Base-by-base conservation (phyloP, 768 basidiomycete species). In the Tulasnella sp. region DNA sequence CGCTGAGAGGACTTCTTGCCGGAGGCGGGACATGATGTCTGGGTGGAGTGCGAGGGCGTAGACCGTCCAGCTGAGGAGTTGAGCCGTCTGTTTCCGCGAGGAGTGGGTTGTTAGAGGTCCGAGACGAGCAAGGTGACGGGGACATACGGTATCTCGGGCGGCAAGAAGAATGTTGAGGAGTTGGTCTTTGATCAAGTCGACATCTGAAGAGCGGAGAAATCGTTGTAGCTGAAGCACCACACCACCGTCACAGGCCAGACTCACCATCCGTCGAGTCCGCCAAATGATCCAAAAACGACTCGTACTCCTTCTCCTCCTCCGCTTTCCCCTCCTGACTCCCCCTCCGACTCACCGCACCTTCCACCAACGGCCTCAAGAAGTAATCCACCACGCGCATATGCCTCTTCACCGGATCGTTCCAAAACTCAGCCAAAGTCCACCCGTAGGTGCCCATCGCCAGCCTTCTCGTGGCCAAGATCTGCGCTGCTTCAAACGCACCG, bases 1-100 rank as follows among this genome's bases (percentile, higher is more conserved):
- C 14, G 29, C 44, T 17, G 68, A 78, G 75, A 69, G 78, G 77
- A 8, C 74, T 70, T 62, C 77, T 72, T 17, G 77, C 75, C 22
- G 71, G 70, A 74, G 74, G 41, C 66, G 69, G 12, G 14, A 8
- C 68, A 70, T 67, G 14, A 74, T 44, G 19, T 74, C 65, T 22
- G 74, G 74, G 35, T 74, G 64, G 8, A 67, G 29, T 42, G 72
- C 74, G 26, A 74, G 72, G 11, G 68, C 32, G 36, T 74, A 74
- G 19, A 29, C 34, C 12, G 67, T 39, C 65, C 75, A 74, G 39
- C 64, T 59, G 8, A 74, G 39, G 9, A 74, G 74, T 16, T 29
- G 35, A 16, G 74, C 74, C 4, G 74, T 74, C 72, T 72, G 14
- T 12, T 26, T 8, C 2, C 3, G 16, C 22, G 29, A 22, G 5